A percentile compares a stretch with the other conserved stretches of the same genome.
Evolutionary conservation across 1,284 basidiomycete genomes (phyloP).

Genomic region (Xerocomus amazonicus): DNA sequence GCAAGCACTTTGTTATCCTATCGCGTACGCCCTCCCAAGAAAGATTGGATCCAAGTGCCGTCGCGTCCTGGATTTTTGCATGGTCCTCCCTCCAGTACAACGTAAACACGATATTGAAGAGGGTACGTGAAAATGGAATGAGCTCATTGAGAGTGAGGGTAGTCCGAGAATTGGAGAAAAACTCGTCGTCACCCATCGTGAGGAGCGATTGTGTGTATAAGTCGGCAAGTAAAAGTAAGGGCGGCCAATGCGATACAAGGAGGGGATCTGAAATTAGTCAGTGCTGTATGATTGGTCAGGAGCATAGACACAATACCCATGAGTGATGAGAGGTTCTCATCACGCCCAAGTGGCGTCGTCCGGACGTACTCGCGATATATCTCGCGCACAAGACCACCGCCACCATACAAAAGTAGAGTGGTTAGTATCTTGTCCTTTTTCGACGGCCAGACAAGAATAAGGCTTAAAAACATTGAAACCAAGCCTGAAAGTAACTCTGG

Average conservation of each 20-base stretch:
- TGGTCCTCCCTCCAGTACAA: slow-evolving; percentile 75
- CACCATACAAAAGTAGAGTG: slow-evolving; percentile 45
- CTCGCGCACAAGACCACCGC: slow-evolving; percentile 65
- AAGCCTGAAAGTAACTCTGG: slow-evolving; percentile 40
- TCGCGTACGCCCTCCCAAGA: slow-evolving; percentile 46
- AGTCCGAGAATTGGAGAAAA: slow-evolving; percentile 52
- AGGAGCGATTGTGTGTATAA: slow-evolving; percentile 84
- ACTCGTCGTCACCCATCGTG: slow-evolving; percentile 96
- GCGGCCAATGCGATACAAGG: slow-evolving; percentile 51
- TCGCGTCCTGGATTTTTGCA: slow-evolving; percentile 37
- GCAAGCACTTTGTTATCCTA: slow-evolving; percentile 71
- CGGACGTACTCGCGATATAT: slow-evolving; percentile 73
- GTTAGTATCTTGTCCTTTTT: slow-evolving; percentile 52
- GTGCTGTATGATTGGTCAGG: background rate
- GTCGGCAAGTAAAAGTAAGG: slow-evolving; percentile 79
- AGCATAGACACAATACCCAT: slow-evolving; percentile 34
- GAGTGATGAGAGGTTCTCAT: slow-evolving; percentile 41
- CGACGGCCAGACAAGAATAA: slow-evolving; percentile 58
- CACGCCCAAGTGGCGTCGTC: slow-evolving; percentile 50
- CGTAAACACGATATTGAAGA: slow-evolving; percentile 77
- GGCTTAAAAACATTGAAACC: slow-evolving; percentile 49
- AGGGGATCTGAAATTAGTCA: slow-evolving; percentile 39
- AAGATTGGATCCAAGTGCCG: slow-evolving; percentile 41
- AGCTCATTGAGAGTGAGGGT: slow-evolving; percentile 80
- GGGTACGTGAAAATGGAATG: slow-evolving; percentile 58